These are phyloP conservation scores for Sporothrix phasma DNA, from an alignment of 2,329 filamentous ascomycete genomes.

Conservation along the genomic window DNA sequence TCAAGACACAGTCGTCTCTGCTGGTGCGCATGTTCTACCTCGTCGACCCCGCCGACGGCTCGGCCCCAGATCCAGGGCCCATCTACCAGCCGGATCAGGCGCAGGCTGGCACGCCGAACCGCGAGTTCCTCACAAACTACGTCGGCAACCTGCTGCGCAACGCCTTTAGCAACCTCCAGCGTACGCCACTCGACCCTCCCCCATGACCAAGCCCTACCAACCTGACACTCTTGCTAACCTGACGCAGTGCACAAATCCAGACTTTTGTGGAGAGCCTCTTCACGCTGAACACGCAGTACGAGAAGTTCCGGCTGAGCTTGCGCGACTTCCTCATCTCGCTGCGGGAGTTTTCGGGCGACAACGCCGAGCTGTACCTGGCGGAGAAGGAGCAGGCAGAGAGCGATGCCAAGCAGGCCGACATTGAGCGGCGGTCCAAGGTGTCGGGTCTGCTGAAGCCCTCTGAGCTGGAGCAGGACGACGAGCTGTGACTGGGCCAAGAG, in stretches of 20 bases:
- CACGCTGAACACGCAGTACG: slow-evolving; percentile 74
- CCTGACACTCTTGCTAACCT: slow-evolving; percentile 13
- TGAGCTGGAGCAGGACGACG: slow-evolving; percentile 84
- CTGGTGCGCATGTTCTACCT: slow-evolving; percentile 95
- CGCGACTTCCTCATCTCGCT: slow-evolving; percentile 96
- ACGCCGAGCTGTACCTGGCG: slow-evolving; percentile 83
- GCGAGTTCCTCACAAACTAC: slow-evolving; percentile 82
- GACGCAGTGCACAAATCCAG: slow-evolving; percentile 66
- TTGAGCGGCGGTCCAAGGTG: slow-evolving; percentile 87
- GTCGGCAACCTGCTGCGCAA: slow-evolving; percentile 75
- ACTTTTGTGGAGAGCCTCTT: slow-evolving; percentile 87
- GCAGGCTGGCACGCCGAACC: slow-evolving; percentile 72
- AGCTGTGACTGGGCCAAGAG: slow-evolving; percentile 73
- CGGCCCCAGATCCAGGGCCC: slow-evolving; percentile 79
- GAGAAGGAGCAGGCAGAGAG: slow-evolving; percentile 89
- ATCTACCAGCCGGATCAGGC: slow-evolving; percentile 83
- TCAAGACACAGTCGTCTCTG: slow-evolving; percentile 94
- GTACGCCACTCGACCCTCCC: too few species aligned
- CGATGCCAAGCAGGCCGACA: slow-evolving; percentile 77
- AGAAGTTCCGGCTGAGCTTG: slow-evolving; percentile 90
- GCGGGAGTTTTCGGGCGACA: slow-evolving; percentile 94
- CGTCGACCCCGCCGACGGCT: slow-evolving; percentile 60
- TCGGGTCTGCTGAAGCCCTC: slow-evolving; percentile 93
- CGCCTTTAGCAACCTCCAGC: slow-evolving; percentile 88
- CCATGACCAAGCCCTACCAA: too few species aligned